Evolutionary conservation across 805 yeast species (phyloP), one percentile per base, ranked within the genome.

Genomic region (Lipomyces sp.): DNA sequence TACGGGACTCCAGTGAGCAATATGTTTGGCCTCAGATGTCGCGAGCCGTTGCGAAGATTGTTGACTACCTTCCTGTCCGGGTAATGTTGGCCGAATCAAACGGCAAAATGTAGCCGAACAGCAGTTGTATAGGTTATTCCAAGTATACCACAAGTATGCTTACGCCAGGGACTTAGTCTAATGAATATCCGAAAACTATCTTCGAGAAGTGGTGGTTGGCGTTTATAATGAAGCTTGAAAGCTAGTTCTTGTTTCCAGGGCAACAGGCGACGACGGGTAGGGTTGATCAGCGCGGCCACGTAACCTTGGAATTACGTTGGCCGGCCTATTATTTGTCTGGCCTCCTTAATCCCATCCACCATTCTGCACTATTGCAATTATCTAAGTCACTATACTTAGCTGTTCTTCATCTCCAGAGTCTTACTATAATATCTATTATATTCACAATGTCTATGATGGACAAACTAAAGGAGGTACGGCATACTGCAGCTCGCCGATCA

Each of bases 401-500:
- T 7, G 29, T 42, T 42, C 24, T 42, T 24, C 10, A 42, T 24
- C 8, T 62, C 39, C 11, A 29, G 13, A 11, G 37, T 55, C 48
- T 48, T 30, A n/a, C 3, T 51, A 30, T 11, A 30, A 35, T 11
- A 8, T 35, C 24, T 18, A 11, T 55, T 32, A 34, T 18, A 11
- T 55, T 32, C 59, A 10, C 57, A 11, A 64, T 67, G 68, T 64
- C 69, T 59, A 78, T 66, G 73, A 82, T 82, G 85, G 85, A 82
- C 67, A 82, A 82, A 75, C 79, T 82, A 66, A 82, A 81, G 77
- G 85, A 82, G 75, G 84, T 82, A 76, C 65, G 84, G 77, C 50
- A 13, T 42, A 42, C 48, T 24, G 48, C 18, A n/a, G n/a, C 55
- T 30, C 32, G 8, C 34, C 29, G 15, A 30, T 53, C 32, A 5